Evolutionary conservation across 75 land plant species (phyloP), one percentile per base, ranked within the genome.

Genomic region (Cunninghamia lanceolata): DNA sequence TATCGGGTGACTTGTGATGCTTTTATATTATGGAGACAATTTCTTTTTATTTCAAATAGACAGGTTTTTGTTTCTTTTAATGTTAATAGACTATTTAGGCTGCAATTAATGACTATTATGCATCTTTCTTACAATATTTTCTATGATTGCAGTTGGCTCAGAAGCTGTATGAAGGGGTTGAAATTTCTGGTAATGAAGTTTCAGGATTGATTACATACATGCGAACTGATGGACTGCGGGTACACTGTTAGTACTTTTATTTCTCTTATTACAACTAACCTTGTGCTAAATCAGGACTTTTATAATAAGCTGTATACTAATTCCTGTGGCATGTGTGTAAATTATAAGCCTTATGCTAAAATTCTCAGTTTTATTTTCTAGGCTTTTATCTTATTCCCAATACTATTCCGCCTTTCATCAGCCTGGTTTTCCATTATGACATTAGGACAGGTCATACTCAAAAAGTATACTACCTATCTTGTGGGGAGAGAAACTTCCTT

Each of bases 211-310:
- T 98, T 87, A 98, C 99, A 40, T 98, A 98, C 84, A 97, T 93
- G 92, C 93, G 99, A 52, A 98, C 99, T 78, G 99, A 98, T 93
- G 96, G 99, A 36, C 78, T 95, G 16, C 94, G 96, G 91, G 94
- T 97, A 88, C 52, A 91, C 38, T 14, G 15, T 86, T 83, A n/a
- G 8, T 88, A 88, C 39, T 86, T 43, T 30, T 82, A 68, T 82
- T 50, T 89, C 28, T 83, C 35, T 86, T 47, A 32, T 36, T 52
- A 82, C 47, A 47, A 50, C 42, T 9, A n/a, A 34, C 39, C 16
- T 8, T 36, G 0, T 9, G 19, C 28, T 40, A 79, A 21, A 40
- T 79, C 30, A 79, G 45, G 47, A 43, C 82, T 28, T 79, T 28
- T 43, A 13, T 21, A 21, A 3, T 38, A 16, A 76, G 79, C 79